Evolutionary conservation across 1,284 basidiomycete genomes (phyloP).

Genomic region (Fistulina hepatica): DNA sequence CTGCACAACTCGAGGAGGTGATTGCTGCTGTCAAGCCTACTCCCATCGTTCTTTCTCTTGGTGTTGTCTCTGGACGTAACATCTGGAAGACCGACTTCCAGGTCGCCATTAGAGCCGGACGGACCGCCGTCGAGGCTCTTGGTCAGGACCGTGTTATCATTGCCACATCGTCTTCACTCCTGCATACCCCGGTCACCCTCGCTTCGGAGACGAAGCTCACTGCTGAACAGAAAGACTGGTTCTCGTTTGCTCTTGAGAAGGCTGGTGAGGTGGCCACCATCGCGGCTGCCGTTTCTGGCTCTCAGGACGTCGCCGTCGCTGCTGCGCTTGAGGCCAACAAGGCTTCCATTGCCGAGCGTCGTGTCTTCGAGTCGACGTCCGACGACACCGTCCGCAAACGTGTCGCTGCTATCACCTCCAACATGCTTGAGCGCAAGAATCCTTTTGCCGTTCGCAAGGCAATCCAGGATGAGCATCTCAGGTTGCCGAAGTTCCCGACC

Average conservation of each 20-base stretch:
- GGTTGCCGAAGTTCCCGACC: slow-evolving; percentile 95
- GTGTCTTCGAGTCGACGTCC: slow-evolving; percentile 91
- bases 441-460: slow-evolving; percentile 84
- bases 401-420: slow-evolving; percentile 83
- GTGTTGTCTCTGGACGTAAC: slow-evolving; percentile 97
- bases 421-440: slow-evolving; percentile 85
- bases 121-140: slow-evolving; percentile 78
- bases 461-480: slow-evolving; percentile 82
- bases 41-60: slow-evolving; percentile 80
- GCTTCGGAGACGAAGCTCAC: slow-evolving; percentile 90
- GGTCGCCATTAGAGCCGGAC: slow-evolving; percentile 72
- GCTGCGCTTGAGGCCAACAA: slow-evolving; percentile 82
- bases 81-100: slow-evolving; percentile 99
- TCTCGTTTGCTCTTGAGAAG: slow-evolving; percentile 98
- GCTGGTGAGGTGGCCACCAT: slow-evolving; percentile 84
- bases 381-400: slow-evolving; percentile 95
- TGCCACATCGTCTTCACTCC: slow-evolving; percentile 94
- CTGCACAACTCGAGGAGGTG: slow-evolving; percentile 81
- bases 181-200: slow-evolving; percentile 96
- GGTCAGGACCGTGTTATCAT: slow-evolving; percentile 85
- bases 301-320: slow-evolving; percentile 62
- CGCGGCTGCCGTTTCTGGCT: slow-evolving; percentile 73
- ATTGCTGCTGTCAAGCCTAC: slow-evolving; percentile 79
- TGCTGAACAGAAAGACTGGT: slow-evolving; percentile 91
- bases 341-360: slow-evolving; percentile 87